Evolutionary conservation across 2,329 filamentous ascomycete genomes (phyloP), one percentile per base, ranked within the genome.

Genomic region (Fusarium sp.): DNA sequence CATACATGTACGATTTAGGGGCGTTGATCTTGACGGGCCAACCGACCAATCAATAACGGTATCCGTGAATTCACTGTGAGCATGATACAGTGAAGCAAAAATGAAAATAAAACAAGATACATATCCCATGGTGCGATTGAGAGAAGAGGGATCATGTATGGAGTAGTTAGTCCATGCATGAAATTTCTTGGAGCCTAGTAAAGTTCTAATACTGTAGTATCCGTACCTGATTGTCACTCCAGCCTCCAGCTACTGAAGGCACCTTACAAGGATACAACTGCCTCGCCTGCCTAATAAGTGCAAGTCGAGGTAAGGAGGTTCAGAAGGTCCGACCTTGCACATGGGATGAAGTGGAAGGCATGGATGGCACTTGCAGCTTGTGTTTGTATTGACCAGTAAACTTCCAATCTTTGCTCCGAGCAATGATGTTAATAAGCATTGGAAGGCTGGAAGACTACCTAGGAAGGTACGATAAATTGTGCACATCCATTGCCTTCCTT

Each of bases 21-120:
- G 57, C 47, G 49, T 69, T 52, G 40, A 69, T 69, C 66, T 67
- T 44, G 47, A 62, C 56, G 41, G 44, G 49, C 43, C 52, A 67
- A 32, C 28, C 47, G 52, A 40, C 50, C 53, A 52, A 49, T 57
- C 13, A 47, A 55, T 53, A 67, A 35, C 62, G 66, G 56, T 67
- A 6, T 20, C 19, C 30, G 17, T 7, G 5, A 19, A 37, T 10
- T 26, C 44, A 14, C 33, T 54, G 33, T 52, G 39, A 47, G 11
- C 47, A 50, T 40, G 17, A 26, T 40, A 37, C 20, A 32, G 44
- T 37, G 32, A 26, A n/a, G 17, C 22, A 37, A 19, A 20, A 43
- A 19, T 28, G 19, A 13, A 33, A 20, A 39, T 20, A 40, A 13
- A 30, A 9, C 13, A 26, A 37, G 17, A 17, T n/a, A 9, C 15